Evolutionary conservation across 208 protist genomes (phyloP), one percentile per base, ranked within the genome.

Genomic region (Trichomonas vaginalis): DNA sequence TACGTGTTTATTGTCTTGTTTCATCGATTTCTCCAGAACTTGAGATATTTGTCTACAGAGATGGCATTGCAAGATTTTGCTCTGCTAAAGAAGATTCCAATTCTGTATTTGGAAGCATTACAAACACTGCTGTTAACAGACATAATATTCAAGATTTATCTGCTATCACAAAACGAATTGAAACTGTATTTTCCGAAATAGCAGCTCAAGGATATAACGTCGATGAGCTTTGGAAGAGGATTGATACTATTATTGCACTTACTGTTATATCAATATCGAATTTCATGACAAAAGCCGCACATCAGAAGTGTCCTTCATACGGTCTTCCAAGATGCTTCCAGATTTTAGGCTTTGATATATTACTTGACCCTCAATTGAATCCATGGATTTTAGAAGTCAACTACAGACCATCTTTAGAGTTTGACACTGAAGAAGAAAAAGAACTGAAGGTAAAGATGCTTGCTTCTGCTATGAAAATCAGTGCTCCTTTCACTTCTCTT

Each of bases 371-470:
- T 82, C 98, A 98, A 61, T 97, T 99, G 95, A 97, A 98, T 96
- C 98, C 98, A 90, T 99, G 98, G 98, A 97, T 99, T 62, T 97
- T 99, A 96, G 98, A 99, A 97, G 98, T 99, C 49, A 99, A 99
- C 96, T 98, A 98, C 97, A 98, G 98, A 9, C 98, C 98, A 35
- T 99, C 98, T 45, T 97, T 99, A 92, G 45, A 92, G 17, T 48
- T 51, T n/a, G 40, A 92, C 15, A 56, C 86, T 35, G 45, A 92
- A 48, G 45, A 92, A 51, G 86, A 92, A 47, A 48, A 56, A n/a
- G 8, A 92, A 10, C 0, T 92, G 6, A 92, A 92, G 37, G 35
- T 92, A 14, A 40, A 92, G 51, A 92, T 92, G 86, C 45, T 92
- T 0, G 27, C n/a, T 48, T 27, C 23, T 17, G 86, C 86, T 3